phyloP scores from a whole-genome alignment of 208 protist genomes.

The Trypanosoma vivax region DNA sequence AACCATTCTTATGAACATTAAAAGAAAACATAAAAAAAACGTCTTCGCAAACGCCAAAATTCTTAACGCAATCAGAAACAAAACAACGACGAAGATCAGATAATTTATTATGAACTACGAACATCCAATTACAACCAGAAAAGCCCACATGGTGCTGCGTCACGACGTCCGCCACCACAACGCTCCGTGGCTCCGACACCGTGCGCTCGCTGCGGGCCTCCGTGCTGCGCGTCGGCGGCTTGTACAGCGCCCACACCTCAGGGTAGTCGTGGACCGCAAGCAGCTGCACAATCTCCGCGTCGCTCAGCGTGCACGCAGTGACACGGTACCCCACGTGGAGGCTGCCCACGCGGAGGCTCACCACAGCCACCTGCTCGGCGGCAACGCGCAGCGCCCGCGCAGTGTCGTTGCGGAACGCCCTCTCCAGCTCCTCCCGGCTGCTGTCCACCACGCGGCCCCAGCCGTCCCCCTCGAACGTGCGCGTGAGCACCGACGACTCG shows the following conservation, averaged over 20 bases:
- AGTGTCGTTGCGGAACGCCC: neutral
- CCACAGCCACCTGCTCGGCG: neutral
- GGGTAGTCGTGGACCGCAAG: neutral
- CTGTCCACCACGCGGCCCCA: neutral
- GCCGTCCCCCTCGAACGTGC: neutral
- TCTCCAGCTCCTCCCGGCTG: neutral
- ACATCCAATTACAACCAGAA: neutral
- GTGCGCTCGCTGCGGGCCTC: neutral
- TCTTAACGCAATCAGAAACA: neutral
- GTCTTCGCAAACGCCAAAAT: too few relatives aligned
- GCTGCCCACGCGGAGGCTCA: neutral
- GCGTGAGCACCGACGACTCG: neutral
- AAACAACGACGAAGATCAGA: neutral
- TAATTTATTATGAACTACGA: neutral
- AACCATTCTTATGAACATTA: too few relatives aligned
- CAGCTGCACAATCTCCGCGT: neutral
- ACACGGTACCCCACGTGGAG: neutral
- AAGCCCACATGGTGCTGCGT: slow-evolving; percentile 4
- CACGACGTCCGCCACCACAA: neutral
- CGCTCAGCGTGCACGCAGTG: neutral
- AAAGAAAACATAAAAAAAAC: too few relatives aligned
- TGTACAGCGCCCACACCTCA: slow-evolving; percentile 2
- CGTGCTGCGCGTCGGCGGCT: neutral
- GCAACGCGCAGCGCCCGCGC: neutral
- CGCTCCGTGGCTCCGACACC: neutral